Evolutionary conservation across 225 moss, liverwort and hornwort genomes (phyloP), one percentile per base, ranked within the genome.

Genomic region (Sphagnum contortum): DNA sequence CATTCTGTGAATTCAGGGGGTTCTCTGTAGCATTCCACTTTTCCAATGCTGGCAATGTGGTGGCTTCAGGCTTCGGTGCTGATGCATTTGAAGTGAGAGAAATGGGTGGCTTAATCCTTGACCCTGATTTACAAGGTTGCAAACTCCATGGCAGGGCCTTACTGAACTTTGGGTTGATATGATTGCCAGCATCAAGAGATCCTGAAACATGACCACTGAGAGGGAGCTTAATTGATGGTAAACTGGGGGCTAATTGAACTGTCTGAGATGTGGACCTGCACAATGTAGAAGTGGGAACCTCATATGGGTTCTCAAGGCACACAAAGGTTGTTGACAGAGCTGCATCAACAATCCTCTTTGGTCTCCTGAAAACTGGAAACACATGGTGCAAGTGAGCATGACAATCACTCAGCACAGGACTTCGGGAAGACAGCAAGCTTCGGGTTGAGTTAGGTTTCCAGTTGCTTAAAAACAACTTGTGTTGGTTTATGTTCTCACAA

Each of bases 241-340:
- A 73, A 66, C 79, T 88, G 74, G 94, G 91, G 70, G 91, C 91
- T 55, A 95, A 75, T 71, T 86, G 81, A 48, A 95, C 89, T 68
- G 91, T 91, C 71, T 88, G 29, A 29, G 29, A 29, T 29, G 29
- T 45, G 67, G 59, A 12, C 64, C 9, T 51, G 57, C 45, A 9
- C 70, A 44, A 64, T 50, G 45, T 9, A 49, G 54, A 62, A 62
- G 0, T 47, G 57, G 48, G 14, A 4, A 47, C 70, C 61, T 52
- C 59, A 47, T n/a, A 4, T 45, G 61, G 48, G 49, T 63, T 62
- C 70, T 4, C 14, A 48, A 57, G 10, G 2, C 59, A 64, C 46
- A 62, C 64, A 12, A 70, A 48, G 11, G n/a, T 66, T 65, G 71
- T 61, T 65, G 50, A 12, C 66, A 63, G 50, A 68, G 73, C 9